Conservation (phyloP, 257 asterid genomes). For the Catharanthus roseus region DNA sequence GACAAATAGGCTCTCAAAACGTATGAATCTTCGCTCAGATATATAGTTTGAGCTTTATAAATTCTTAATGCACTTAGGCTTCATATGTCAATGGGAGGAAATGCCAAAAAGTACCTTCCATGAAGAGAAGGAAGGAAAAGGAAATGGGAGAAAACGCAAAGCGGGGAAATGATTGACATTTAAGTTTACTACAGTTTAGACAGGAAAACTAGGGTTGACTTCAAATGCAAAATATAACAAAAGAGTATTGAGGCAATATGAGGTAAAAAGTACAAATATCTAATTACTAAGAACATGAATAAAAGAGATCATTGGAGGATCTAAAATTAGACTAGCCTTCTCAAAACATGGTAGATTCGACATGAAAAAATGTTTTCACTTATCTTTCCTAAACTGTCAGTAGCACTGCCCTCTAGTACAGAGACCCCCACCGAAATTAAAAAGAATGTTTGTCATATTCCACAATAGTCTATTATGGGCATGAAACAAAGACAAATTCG, state of each 20-base stretch:
- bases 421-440: background rate
- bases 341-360: background rate
- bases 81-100: background rate
- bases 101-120: background rate
- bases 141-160: background rate
- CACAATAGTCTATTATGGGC: background rate
- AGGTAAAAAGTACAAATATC: background rate
- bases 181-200: background rate
- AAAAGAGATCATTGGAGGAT: background rate
- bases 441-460: background rate
- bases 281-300: background rate
- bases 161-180: background rate
- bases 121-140: background rate
- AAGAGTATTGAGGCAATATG: background rate
- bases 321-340: background rate
- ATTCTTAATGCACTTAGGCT: background rate
- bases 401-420: background rate
- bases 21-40: background rate
- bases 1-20: background rate
- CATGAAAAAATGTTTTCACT: background rate
- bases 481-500: background rate
- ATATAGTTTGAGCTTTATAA: background rate
- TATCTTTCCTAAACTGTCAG: background rate
- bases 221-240: background rate
- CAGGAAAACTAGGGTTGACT: background rate